These are phyloP conservation scores for Tremellales sp. DNA, from an alignment of 1,284 basidiomycete genomes.

Conservation along the genomic window DNA sequence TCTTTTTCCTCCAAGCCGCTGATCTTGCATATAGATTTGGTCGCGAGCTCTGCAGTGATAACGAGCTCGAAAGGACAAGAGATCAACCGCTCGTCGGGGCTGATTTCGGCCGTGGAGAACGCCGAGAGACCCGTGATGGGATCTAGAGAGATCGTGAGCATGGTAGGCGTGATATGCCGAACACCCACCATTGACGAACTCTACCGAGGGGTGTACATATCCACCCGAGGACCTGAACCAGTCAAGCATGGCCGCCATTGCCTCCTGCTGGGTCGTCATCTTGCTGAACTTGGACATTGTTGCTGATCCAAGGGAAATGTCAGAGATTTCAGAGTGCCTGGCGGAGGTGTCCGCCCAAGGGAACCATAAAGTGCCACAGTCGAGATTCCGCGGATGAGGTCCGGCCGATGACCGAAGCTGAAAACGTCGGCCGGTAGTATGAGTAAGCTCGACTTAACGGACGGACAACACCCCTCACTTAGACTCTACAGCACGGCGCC, in stretches of 20 bases:
- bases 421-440: too few species aligned
- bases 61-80: constrained; percentile 70
- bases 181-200: constrained; percentile 35
- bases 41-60: constrained; percentile 60
- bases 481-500: too few species aligned
- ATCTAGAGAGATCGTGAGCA: constrained; percentile 22
- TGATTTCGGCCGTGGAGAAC: constrained; percentile 54
- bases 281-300: too few species aligned
- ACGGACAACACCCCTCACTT: too few species aligned
- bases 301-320: too few species aligned
- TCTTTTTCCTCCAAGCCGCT: constrained; percentile 16
- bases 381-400: too few species aligned
- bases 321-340: too few species aligned
- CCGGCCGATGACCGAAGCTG: too few species aligned
- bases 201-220: constrained; percentile 52
- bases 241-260: constrained; percentile 7
- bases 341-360: too few species aligned
- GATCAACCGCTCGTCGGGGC: constrained; percentile 58
- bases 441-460: too few species aligned
- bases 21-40: constrained; percentile 51
- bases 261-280: too few species aligned
- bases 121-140: constrained; percentile 58
- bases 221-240: constrained; percentile 58
- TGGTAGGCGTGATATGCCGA: neutral
- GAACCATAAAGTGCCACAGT: too few species aligned